phyloP scores from a whole-genome alignment of 306 rosid genomes.

The Benincasa hispida region DNA sequence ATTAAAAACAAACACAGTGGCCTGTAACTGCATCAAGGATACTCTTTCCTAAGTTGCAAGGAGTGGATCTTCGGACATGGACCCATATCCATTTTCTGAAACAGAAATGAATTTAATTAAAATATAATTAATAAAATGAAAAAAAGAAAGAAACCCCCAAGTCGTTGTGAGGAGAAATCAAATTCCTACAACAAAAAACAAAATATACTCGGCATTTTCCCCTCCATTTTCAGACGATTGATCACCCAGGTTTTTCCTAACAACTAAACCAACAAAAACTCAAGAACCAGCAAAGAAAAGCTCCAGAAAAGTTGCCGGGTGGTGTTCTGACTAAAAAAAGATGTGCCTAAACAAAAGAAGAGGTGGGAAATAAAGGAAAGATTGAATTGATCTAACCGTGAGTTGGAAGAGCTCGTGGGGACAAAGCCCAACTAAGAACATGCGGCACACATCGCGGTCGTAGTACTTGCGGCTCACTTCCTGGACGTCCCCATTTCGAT shows the following conservation, averaged over 20 bases:
- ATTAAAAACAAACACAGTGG: background rate
- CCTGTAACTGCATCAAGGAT: constrained; percentile 30
- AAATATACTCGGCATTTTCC: background rate
- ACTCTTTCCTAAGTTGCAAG: constrained; percentile 97
- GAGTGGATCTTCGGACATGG: constrained; percentile 98
- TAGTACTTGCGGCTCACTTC: constrained; percentile 94
- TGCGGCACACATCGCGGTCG: constrained; percentile 95
- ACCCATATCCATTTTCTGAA: constrained; percentile 99
- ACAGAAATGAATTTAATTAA: constrained; percentile 1
- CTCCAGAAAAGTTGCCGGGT: background rate
- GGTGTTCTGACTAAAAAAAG: background rate
- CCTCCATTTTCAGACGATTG: background rate
- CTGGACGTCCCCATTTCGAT: constrained; percentile 94
- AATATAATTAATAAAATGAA: background rate
- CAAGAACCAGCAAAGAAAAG: background rate
- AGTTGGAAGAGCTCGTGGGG: constrained; percentile 97
- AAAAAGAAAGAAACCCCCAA: background rate
- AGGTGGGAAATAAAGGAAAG: background rate
- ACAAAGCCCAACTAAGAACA: constrained; percentile 90
- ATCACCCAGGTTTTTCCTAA: background rate
- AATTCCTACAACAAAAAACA: background rate
- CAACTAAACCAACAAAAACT: background rate
- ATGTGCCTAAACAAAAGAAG: background rate
- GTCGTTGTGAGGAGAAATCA: background rate
- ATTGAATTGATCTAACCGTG: constrained; percentile 35